Percentiles rank a stretch among this genome's conserved stretches.
These are phyloP conservation scores for Salvia splendens DNA, from an alignment of 257 asterid genomes.

Conservation along the genomic window DNA sequence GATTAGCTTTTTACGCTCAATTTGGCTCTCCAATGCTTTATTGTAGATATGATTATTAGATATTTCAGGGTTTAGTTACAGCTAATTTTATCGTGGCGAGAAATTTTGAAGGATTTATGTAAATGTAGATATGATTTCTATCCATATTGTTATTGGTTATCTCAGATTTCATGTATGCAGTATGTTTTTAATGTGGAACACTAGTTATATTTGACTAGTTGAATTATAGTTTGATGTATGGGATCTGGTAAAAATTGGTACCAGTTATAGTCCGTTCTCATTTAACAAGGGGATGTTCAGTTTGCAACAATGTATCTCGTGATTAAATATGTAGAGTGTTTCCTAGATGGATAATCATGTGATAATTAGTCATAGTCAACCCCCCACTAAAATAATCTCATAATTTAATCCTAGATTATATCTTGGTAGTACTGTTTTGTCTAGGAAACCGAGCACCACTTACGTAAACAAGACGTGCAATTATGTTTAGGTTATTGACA, in stretches of 20 bases:
- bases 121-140: background rate
- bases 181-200: constrained; percentile 19
- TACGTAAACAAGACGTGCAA: background rate
- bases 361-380: no score
- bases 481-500: background rate
- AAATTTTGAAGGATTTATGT: background rate
- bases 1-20: background rate
- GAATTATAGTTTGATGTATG: background rate
- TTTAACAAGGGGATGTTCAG: no score
- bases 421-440: no score
- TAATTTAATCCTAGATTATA: no score
- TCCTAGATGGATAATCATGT: no score
- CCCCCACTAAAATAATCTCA: no score
- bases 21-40: background rate
- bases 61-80: constrained; percentile 13
- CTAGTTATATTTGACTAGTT: background rate
- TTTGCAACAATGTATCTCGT: no score
- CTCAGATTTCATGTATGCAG: background rate
- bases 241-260: background rate
- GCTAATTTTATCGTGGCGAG: background rate
- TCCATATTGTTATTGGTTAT: background rate
- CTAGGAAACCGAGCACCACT: no score
- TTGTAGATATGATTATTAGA: constrained; percentile 9
- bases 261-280: background rate
- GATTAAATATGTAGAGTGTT: no score